A percentile compares a stretch with the other conserved stretches of the same genome.
Conservation (phyloP, 2,329 filamentous ascomycete species). For the Fusarium praegraminearum region DNA sequence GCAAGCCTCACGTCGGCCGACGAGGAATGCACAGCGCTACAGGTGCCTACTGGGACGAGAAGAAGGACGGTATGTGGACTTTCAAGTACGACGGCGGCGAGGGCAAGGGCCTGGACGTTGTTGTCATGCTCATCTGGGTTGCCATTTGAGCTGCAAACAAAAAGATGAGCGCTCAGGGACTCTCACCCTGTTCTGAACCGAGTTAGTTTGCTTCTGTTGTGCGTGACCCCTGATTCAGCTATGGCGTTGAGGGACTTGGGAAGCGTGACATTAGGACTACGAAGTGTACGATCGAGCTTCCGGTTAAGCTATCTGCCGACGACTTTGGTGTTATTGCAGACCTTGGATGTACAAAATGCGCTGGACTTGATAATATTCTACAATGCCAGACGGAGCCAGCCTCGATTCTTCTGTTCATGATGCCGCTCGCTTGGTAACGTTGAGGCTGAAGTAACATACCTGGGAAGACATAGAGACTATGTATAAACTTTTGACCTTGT, state of each 20-base stretch:
- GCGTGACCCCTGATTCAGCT: constrained; percentile 44
- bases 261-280: constrained; percentile 46
- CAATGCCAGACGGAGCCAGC: constrained; percentile 28
- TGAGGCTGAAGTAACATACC: constrained; percentile 5
- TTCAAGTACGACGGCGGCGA: constrained; percentile 83
- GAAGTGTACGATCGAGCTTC: constrained; percentile 43
- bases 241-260: constrained; percentile 48
- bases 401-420: constrained; percentile 14
- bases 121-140: constrained; percentile 83
- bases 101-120: constrained; percentile 75
- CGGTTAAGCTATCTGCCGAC: constrained; percentile 39
- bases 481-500: neutral
- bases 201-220: constrained; percentile 28
- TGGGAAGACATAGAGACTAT: neutral
- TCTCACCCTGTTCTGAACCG: constrained; percentile 19
- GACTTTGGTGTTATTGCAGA: constrained; percentile 43
- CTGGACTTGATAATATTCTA: constrained; percentile 37
- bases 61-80: constrained; percentile 90
- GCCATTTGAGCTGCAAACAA: constrained; percentile 62
- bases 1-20: constrained; percentile 80
- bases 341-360: constrained; percentile 47
- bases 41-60: constrained; percentile 90
- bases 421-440: constrained; percentile 4
- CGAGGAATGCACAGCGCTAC: constrained; percentile 91
- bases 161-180: constrained; percentile 13